phyloP scores from a whole-genome alignment of 1,284 basidiomycete genomes.

The Malassezia japonica region DNA sequence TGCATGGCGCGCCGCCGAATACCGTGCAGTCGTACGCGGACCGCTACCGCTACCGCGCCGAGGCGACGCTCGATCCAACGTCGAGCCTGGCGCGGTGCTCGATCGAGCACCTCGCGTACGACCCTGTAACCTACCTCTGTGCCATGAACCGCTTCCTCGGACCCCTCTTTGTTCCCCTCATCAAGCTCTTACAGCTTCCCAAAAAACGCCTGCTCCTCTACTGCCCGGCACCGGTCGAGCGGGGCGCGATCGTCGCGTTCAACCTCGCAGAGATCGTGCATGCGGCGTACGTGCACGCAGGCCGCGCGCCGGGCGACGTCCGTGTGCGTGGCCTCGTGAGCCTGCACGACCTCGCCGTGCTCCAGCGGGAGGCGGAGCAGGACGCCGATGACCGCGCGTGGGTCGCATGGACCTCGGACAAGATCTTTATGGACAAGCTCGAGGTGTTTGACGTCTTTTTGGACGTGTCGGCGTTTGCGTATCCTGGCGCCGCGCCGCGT shows the following conservation, averaged over 20 bases:
- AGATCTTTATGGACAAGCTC: conserved; percentile 9
- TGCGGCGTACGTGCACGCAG: conserved; percentile 11
- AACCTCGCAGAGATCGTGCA: conserved; percentile 15
- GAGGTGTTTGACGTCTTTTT: conserved; percentile 5
- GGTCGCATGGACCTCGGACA: conserved; percentile 16
- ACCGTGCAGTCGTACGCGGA: conserved; percentile 1
- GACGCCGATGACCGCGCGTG: neutral
- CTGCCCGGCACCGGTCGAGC: conserved; percentile 15
- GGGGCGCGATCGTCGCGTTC: conserved; percentile 12
- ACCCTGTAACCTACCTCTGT: conserved; percentile 16
- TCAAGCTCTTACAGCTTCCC: conserved; percentile 11
- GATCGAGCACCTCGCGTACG: conserved; percentile 4
- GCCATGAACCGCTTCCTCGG: conserved; percentile 15
- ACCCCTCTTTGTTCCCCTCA: conserved; percentile 6
- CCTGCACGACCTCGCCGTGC: conserved; percentile 5
- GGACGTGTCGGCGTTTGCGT: conserved; percentile 9
- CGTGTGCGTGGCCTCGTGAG: conserved; percentile 6
- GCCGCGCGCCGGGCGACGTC: conserved; percentile 4
- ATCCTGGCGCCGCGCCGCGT: neutral
- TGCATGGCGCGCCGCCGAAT: neutral
- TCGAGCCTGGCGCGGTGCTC: neutral
- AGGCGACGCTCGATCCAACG: neutral
- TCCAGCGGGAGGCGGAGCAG: neutral
- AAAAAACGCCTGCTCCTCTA: conserved; percentile 11
- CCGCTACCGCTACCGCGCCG: neutral